A percentile compares a stretch with the other conserved stretches of the same genome.
Conservation (phyloP, 768 basidiomycete species). For the Serendipita sp. region DNA sequence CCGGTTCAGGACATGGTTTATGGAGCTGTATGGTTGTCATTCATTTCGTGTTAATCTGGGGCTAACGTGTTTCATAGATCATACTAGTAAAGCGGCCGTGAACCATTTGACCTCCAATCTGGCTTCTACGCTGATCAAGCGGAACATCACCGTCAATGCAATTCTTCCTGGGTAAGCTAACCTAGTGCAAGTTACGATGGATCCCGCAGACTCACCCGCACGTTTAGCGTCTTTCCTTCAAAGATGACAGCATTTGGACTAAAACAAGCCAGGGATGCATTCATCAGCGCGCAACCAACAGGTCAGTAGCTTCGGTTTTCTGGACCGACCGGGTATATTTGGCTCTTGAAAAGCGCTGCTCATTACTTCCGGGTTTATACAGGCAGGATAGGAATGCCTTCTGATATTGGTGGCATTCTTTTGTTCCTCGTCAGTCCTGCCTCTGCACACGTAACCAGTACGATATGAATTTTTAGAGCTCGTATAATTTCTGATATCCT, state of each 20-base stretch:
- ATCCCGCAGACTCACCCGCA: background rate
- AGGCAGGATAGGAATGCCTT: conserved; percentile 51
- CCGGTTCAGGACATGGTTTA: conserved; percentile 42
- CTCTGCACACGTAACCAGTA: conserved; percentile 55
- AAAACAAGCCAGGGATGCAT: conserved; percentile 36
- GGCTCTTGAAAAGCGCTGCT: background rate
- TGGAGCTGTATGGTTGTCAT: conserved; percentile 47
- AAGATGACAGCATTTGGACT: conserved; percentile 72
- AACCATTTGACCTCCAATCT: conserved; percentile 67
- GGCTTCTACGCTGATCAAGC: conserved; percentile 44
- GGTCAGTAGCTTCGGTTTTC: conserved; percentile 25
- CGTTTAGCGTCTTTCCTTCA: conserved; percentile 50
- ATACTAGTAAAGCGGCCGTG: conserved; percentile 72
- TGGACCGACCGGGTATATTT: background rate
- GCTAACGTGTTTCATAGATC: conserved; percentile 29
- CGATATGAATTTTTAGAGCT: no score
- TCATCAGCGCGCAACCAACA: conserved; percentile 45
- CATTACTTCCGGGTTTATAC: conserved; percentile 6
- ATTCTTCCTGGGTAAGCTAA: conserved; percentile 56
- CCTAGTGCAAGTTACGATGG: background rate
- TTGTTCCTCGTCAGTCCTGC: conserved; percentile 59
- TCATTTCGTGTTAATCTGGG: background rate
- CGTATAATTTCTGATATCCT: conserved; percentile 32
- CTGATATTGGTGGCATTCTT: conserved; percentile 54
- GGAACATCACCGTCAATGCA: conserved; percentile 63